Evolutionary conservation across 352 stramenopile genomes (phyloP), one percentile per base, ranked within the genome.

Genomic region (Pythium folliculosum): DNA sequence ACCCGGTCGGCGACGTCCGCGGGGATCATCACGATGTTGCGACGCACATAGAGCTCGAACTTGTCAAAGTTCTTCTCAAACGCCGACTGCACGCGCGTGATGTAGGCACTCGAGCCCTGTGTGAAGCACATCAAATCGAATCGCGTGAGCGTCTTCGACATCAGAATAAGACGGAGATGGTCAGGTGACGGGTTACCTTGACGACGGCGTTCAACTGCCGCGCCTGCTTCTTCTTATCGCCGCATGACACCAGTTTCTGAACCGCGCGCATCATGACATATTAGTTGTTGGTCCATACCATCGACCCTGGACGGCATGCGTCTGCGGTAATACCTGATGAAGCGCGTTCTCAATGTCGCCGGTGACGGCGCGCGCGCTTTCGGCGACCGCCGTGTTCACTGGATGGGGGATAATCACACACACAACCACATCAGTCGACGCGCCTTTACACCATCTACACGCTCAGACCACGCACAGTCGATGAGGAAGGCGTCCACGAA

Each of bases 61-160:
- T 94, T 94, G 72, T 89, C 82, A 63, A 94, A 94, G 64, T 94
- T 94, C 63, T 88, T 91, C 38, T 82, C 77, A 50, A 94, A 91
- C n/a, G 71, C 73, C 21, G 63, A 69, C 59, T 88, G 75, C 10
- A 94, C 77, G 30, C 79, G 76, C 14, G 72, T 38, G 73, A 92
- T 91, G 58, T 90, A 93, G 54, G 80, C 77, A 32, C 59, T 78
- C 12, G 82, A 81, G 35, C 78, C 70, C 82, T 93, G 30, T 93
- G 30, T 3, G 3, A 16, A 25, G n/a, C 40, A n/a, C 14, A n/a
- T n/a, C 14, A 12, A 19, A 47, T 47, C 13, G 5, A 37, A 37
- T 32, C 21, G 5, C 17, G 21, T 40, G 25, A 43, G 22, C 9
- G 23, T 55, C 44, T 50, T 21, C 19, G 9, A 57, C 8, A 57